These are phyloP conservation scores for Cocos nucifera DNA, from an alignment of 176 grass and related monocot species.

Conservation along the genomic window DNA sequence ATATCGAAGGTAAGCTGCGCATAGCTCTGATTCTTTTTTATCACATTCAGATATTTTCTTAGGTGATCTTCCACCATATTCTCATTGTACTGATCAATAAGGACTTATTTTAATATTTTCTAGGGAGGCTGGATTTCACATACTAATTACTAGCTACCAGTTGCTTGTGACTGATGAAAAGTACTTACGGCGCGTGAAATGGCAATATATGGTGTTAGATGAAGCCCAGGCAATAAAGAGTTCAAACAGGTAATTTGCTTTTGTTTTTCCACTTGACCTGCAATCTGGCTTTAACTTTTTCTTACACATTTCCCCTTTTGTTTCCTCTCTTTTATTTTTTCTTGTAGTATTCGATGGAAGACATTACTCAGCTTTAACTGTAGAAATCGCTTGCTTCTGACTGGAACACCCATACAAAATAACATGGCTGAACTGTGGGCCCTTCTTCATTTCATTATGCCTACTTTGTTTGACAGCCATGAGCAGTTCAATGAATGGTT, in stretches of 20 bases:
- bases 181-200: slow-evolving; percentile 87
- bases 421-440: slow-evolving; percentile 99
- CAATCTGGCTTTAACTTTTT: too few species aligned
- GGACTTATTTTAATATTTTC: slow-evolving; percentile 14
- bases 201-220: slow-evolving; percentile 99
- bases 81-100: slow-evolving; percentile 7
- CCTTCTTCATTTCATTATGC: slow-evolving; percentile 99
- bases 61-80: too few species aligned
- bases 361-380: slow-evolving; percentile 98
- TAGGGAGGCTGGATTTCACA: slow-evolving; percentile 95
- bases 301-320: too few species aligned
- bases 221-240: slow-evolving; percentile 99
- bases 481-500: slow-evolving; percentile 99
- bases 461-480: slow-evolving; percentile 98
- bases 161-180: slow-evolving; percentile 98
- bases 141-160: slow-evolving; percentile 99
- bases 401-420: slow-evolving; percentile 98
- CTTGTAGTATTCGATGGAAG: slow-evolving; percentile 94
- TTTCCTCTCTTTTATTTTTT: neutral
- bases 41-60: too few species aligned
- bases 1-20: slow-evolving; percentile 54
- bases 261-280: too few species aligned
- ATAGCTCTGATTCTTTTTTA: neutral
- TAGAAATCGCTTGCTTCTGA: slow-evolving; percentile 97
- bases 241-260: slow-evolving; percentile 61